Evolutionary conservation across 768 basidiomycete species (phyloP).

Genomic region (Candolleomyces aberdarensis): DNA sequence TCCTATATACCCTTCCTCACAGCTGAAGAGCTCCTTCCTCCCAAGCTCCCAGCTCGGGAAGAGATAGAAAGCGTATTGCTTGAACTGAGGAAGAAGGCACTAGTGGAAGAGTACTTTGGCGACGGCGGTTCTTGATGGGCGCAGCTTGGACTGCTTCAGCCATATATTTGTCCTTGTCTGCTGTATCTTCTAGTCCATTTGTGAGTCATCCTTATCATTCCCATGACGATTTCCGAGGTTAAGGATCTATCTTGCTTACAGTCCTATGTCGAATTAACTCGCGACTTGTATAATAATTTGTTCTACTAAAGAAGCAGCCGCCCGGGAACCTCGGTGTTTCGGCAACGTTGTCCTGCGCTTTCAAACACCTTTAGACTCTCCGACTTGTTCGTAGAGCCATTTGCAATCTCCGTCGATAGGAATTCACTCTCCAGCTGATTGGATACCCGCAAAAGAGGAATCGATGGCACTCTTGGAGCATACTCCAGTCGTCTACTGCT

Average conservation of each 20-base stretch:
- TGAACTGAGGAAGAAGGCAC: constrained; percentile 71
- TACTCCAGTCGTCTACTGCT: neutral
- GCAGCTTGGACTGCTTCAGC: neutral
- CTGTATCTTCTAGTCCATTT: neutral
- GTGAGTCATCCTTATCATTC: neutral
- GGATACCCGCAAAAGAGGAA: neutral
- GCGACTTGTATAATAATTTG: too few species aligned
- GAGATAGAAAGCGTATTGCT: constrained; percentile 82
- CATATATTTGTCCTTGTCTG: neutral
- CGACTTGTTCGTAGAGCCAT: neutral
- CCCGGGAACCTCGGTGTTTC: too few species aligned
- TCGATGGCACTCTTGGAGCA: neutral
- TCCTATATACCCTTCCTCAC: constrained; percentile 74
- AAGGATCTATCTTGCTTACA: neutral
- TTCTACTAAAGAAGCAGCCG: too few species aligned
- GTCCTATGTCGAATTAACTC: neutral
- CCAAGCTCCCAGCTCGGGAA: constrained; percentile 67
- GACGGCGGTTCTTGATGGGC: constrained; percentile 22
- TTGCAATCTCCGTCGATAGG: neutral
- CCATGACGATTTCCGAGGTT: neutral
- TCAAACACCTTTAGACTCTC: neutral
- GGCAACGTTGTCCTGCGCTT: neutral
- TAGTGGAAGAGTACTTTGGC: constrained; percentile 74
- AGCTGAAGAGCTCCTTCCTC: constrained; percentile 67
- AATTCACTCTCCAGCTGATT: neutral